Conservation (phyloP, 345 rosid genomes). For the Cardamine resedifolia region DNA sequence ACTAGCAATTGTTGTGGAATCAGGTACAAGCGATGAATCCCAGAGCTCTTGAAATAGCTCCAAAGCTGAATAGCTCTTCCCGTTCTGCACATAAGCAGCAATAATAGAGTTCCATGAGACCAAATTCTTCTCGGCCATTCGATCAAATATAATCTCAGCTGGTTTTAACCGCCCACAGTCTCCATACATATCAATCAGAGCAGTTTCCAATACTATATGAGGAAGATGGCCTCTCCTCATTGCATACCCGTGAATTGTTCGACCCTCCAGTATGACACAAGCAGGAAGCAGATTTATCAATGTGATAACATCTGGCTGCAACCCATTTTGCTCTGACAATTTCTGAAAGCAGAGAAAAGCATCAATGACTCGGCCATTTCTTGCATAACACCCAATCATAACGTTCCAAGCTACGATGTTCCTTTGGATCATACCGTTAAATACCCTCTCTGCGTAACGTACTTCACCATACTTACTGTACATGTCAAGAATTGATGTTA, state of each 20-base stretch:
- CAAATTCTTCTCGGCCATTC: conserved; percentile 53
- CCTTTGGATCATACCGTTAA: conserved; percentile 42
- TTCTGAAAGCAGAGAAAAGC: conserved; percentile 54
- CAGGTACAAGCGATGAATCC: conserved; percentile 45
- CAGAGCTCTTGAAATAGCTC: conserved; percentile 49
- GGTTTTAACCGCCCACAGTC: conserved; percentile 41
- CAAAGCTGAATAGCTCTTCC: conserved; percentile 49
- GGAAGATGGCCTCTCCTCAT: conserved; percentile 64
- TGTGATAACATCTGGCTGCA: conserved; percentile 62
- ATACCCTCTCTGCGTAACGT: conserved; percentile 60
- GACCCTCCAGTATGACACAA: conserved; percentile 53
- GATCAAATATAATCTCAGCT: conserved; percentile 50
- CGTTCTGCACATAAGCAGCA: conserved; percentile 59
- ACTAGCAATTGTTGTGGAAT: conserved; percentile 59
- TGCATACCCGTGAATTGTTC: conserved; percentile 64
- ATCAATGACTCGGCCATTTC: conserved; percentile 37
- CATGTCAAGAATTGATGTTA: conserved; percentile 67
- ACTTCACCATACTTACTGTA: conserved; percentile 58
- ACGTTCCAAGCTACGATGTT: conserved; percentile 70
- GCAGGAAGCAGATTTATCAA: conserved; percentile 68
- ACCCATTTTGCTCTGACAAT: conserved; percentile 45
- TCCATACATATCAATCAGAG: conserved; percentile 73
- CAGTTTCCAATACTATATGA: conserved; percentile 60
- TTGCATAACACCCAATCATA: conserved; percentile 64
- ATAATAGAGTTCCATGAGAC: conserved; percentile 71